These are phyloP conservation scores for Coemansia sp. DNA, from an alignment of 192 early-diverging fungal species.

Conservation along the genomic window DNA sequence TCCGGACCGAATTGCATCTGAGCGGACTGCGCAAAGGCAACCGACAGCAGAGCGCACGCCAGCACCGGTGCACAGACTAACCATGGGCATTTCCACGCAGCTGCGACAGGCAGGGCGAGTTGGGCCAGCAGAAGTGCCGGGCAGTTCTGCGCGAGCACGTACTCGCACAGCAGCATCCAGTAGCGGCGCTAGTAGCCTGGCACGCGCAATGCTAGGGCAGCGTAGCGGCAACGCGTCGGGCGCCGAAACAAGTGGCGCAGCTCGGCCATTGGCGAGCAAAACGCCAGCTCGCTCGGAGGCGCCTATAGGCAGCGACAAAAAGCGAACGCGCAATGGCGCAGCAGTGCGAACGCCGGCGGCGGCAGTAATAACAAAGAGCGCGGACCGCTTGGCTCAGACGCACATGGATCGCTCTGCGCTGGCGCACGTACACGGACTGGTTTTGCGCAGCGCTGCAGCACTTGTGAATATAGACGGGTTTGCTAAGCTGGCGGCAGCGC, in stretches of 20 bases:
- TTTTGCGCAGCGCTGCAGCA: constrained; percentile 9
- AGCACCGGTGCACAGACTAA: neutral
- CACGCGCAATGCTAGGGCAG: neutral
- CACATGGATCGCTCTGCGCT: neutral
- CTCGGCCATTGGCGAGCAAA: constrained; percentile 2
- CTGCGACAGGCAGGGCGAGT: neutral
- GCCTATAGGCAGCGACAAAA: constrained; percentile 31
- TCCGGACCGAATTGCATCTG: too few relatives aligned
- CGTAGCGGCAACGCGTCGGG: neutral
- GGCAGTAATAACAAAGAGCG: neutral
- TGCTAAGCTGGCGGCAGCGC: constrained; percentile 17
- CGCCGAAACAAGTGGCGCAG: too few relatives aligned
- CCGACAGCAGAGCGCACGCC: neutral
- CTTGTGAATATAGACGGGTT: constrained; percentile 13
- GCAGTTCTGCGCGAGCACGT: neutral
- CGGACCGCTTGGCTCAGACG: neutral
- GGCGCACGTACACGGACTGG: constrained; percentile 5
- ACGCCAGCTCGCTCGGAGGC: constrained; percentile 22
- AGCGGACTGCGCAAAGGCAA: neutral
- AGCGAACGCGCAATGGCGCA: constrained; percentile 37
- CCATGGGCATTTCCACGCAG: neutral
- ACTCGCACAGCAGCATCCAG: neutral
- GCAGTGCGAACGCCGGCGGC: constrained; percentile 13
- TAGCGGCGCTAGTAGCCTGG: neutral
- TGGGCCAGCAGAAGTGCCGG: neutral